A percentile compares a stretch with the other conserved stretches of the same genome.
Evolutionary conservation across 768 basidiomycete species (phyloP).

Genomic region (Podaxis pistillaris): DNA sequence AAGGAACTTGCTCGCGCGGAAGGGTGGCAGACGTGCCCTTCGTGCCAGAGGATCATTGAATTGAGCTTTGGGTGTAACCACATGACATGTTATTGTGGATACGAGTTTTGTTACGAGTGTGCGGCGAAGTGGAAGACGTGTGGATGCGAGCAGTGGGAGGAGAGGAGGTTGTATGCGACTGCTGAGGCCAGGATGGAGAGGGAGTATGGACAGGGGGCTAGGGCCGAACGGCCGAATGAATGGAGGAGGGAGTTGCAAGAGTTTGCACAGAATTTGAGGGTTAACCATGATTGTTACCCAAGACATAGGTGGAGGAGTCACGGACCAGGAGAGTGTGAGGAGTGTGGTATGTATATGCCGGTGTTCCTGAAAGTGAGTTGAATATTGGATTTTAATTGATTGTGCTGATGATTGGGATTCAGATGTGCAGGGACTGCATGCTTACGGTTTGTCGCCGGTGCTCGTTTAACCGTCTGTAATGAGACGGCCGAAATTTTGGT

Average conservation of each 20-base stretch:
- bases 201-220: conserved; percentile 28
- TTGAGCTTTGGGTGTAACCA: conserved; percentile 59
- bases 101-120: conserved; percentile 67
- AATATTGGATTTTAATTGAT: background rate
- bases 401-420: background rate
- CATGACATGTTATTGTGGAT: conserved; percentile 58
- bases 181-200: conserved; percentile 47
- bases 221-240: conserved; percentile 25
- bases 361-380: conserved; percentile 49
- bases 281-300: conserved; percentile 51
- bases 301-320: conserved; percentile 43
- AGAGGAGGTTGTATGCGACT: conserved; percentile 35
- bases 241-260: conserved; percentile 31
- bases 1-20: conserved; percentile 41
- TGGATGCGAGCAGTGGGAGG: conserved; percentile 63
- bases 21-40: conserved; percentile 65
- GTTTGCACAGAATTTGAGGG: conserved; percentile 37
- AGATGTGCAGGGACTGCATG: conserved; percentile 19
- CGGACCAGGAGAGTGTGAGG: conserved; percentile 46
- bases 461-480: conserved; percentile 15
- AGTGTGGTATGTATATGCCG: conserved; percentile 38
- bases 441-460: conserved; percentile 17
- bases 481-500: background rate
- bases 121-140: conserved; percentile 63
- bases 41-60: conserved; percentile 56